Base-by-base conservation (phyloP, 495 filamentous ascomycete genomes). In the Aspergillus sparsus region DNA sequence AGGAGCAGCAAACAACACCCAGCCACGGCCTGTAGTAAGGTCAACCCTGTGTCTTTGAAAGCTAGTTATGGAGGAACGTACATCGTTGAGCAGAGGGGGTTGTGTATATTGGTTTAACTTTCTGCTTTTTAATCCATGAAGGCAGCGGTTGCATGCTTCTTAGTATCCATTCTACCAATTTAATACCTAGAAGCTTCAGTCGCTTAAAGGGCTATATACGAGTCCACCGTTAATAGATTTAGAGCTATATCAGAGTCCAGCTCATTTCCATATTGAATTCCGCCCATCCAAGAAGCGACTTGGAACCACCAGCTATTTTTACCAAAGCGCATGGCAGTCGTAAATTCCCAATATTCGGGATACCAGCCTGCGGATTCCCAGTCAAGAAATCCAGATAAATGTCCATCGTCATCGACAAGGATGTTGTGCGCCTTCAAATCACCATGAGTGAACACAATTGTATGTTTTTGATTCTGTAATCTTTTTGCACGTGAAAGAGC, bases 281-380 rank as follows among this genome's bases (percentile, higher is more conserved):
- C 66, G 3, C 68, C 66, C 12, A 73, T 59, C 66, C 68, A 68
- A 21, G 27, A 62, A 13, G 66, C 60, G 6, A 67, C 63, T 53
- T 73, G 60, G 47, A 10, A 63, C 68, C 71, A 71, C 71, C 68
- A 73, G 52, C 65, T 69, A 34, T 39, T 15, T 33, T 11, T 37
- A 31, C 63, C 63, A 60, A 60, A 73, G 2, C 67, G 63, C 66
- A 67, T 63, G 5, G 70, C 71, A 11, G 68, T 70, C n/a, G 67
- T 74, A n/a, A 69, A 83, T 51, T 84, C 82, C 82, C 80, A 83
- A 64, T 85, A 83, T 49, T 77, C 70, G 27, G 80, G 77, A 66
- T 76, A 81, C 77, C 77, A 86, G 15, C 81, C 80, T 33, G 73
- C 68, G 3, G 71, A 71, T 63, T 82, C 80, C 81, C 80, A 83